phyloP scores from a whole-genome alignment of 805 yeast genomes.

The Saturnispora bothae region DNA sequence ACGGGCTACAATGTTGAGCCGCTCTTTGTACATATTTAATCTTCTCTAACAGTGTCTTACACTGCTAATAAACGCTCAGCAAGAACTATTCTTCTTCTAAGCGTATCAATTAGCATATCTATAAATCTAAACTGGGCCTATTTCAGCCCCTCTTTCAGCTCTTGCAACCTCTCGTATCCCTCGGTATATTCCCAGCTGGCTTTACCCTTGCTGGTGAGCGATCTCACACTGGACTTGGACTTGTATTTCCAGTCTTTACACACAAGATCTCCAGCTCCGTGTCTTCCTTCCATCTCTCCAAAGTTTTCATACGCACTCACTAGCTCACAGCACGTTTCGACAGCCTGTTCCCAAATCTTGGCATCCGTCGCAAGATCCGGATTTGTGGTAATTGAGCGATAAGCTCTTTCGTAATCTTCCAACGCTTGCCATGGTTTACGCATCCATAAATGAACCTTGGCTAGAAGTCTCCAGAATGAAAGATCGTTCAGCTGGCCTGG shows the following conservation, averaged over 20 bases:
- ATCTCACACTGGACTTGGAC: slow-evolving; percentile 59
- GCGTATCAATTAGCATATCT: no score
- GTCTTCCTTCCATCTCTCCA: slow-evolving; percentile 76
- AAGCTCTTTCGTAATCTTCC: slow-evolving; percentile 80
- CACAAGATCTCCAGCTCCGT: slow-evolving; percentile 73
- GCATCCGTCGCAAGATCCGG: slow-evolving; percentile 58
- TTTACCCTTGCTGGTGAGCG: slow-evolving; percentile 71
- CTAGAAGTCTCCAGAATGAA: slow-evolving; percentile 73
- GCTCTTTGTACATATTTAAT: neutral
- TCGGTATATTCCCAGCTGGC: slow-evolving; percentile 68
- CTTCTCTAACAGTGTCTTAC: no score
- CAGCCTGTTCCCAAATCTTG: slow-evolving; percentile 63
- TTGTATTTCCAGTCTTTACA: slow-evolving; percentile 90
- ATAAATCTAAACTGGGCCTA: slow-evolving; percentile 3
- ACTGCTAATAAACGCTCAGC: no score
- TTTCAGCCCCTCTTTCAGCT: slow-evolving; percentile 36
- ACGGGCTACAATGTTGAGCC: neutral
- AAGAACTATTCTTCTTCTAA: no score
- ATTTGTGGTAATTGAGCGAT: slow-evolving; percentile 53
- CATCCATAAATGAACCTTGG: slow-evolving; percentile 81
- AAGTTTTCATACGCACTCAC: slow-evolving; percentile 78
- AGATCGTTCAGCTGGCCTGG: slow-evolving; percentile 60
- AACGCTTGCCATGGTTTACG: slow-evolving; percentile 79
- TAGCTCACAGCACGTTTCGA: slow-evolving; percentile 66
- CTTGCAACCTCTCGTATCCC: slow-evolving; percentile 60